phyloP scores from a whole-genome alignment of 495 filamentous ascomycete species.

The Aspergillus indologenus region DNA sequence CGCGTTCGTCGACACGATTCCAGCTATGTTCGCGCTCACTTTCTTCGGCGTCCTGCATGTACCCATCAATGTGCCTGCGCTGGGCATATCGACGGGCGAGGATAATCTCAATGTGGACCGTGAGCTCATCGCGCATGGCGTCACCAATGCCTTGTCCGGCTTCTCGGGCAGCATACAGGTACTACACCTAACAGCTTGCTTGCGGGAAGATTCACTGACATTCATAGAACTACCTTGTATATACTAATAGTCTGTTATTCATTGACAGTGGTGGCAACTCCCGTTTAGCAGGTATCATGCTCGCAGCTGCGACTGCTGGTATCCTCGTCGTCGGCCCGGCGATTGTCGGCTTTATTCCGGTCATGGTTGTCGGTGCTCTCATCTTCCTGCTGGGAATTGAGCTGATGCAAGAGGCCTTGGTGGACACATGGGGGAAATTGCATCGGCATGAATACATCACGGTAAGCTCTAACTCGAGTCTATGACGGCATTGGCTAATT shows the following conservation, averaged over 20 bases:
- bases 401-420: conserved; percentile 79
- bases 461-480: conserved; percentile 39
- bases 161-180: conserved; percentile 82
- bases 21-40: conserved; percentile 94
- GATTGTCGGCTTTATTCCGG: conserved; percentile 89
- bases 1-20: conserved; percentile 75
- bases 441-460: conserved; percentile 85
- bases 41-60: conserved; percentile 98
- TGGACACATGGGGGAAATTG: conserved; percentile 82
- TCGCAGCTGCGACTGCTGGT: conserved; percentile 74
- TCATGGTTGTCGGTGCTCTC: conserved; percentile 92
- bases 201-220: neutral
- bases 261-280: conserved; percentile 86
- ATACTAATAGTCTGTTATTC: conserved; percentile 93
- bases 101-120: conserved; percentile 88
- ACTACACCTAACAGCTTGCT: conserved; percentile 3
- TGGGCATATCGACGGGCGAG: conserved; percentile 84
- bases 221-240: conserved; percentile 84
- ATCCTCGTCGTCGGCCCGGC: conserved; percentile 81
- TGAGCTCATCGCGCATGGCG: conserved; percentile 88
- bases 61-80: conserved; percentile 92
- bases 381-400: conserved; percentile 95
- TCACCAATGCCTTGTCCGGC: conserved; percentile 89
- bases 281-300: conserved; percentile 78
- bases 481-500: conserved; percentile 17